Evolutionary conservation across 2,329 filamentous ascomycete species (phyloP).

Genomic region (Cladorrhinum sp.): DNA sequence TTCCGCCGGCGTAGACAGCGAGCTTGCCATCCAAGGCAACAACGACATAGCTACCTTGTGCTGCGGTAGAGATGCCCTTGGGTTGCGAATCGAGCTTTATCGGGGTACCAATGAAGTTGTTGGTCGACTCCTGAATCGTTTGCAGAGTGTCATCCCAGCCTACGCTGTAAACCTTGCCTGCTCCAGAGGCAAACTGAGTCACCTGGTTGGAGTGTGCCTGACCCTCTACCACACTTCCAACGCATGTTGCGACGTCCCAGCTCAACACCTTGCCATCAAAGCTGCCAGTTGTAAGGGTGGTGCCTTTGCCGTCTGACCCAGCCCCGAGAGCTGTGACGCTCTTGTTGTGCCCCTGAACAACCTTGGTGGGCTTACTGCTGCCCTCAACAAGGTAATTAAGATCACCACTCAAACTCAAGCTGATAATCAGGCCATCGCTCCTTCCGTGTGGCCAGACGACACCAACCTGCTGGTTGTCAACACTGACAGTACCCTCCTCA

Average conservation of each 20-base stretch:
- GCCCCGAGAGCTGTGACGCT: constrained; percentile 75
- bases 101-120: constrained; percentile 69
- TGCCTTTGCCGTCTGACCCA: constrained; percentile 51
- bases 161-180: constrained; percentile 73
- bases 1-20: constrained; percentile 56
- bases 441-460: constrained; percentile 85
- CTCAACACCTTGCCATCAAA: constrained; percentile 83
- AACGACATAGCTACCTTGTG: constrained; percentile 45
- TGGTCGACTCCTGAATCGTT: constrained; percentile 69
- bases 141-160: constrained; percentile 94
- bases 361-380: constrained; percentile 62
- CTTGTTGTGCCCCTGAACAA: constrained; percentile 88
- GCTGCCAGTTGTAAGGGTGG: constrained; percentile 82
- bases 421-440: constrained; percentile 84
- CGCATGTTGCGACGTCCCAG: constrained; percentile 74
- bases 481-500: constrained; percentile 65
- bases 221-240: constrained; percentile 71
- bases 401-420: constrained; percentile 81
- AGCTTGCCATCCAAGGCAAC: constrained; percentile 56
- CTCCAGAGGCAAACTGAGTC: constrained; percentile 64
- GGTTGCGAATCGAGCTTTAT: constrained; percentile 75
- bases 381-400: constrained; percentile 83
- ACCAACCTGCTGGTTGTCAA: constrained; percentile 87
- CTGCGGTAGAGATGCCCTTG: constrained; percentile 64
- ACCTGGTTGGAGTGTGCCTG: constrained; percentile 84